These are phyloP conservation scores for Xerophyta viscosa DNA, from an alignment of 106 monocot species.

Conservation along the genomic window DNA sequence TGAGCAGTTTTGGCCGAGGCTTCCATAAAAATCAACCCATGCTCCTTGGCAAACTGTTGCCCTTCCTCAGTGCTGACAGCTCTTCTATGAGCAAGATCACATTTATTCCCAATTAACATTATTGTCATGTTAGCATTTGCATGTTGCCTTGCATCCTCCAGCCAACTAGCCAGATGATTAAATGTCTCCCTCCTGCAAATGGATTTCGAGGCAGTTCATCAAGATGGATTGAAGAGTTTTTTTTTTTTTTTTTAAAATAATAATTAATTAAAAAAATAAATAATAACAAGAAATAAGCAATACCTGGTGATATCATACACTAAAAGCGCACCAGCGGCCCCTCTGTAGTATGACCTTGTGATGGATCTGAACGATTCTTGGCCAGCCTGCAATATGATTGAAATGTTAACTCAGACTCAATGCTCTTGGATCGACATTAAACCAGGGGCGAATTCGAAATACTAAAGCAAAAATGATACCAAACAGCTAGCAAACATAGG, in stretches of 20 bases:
- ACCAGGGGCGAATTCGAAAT: too few relatives aligned
- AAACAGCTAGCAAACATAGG: too few relatives aligned
- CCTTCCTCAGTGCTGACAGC: constrained; percentile 74
- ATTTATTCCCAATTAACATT: constrained; percentile 72
- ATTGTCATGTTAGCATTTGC: constrained; percentile 76
- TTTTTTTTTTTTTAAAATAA: too few relatives aligned
- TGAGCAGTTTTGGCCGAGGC: constrained; percentile 49
- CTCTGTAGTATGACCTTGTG: constrained; percentile 83
- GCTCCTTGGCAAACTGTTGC: constrained; percentile 56
- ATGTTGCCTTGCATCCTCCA: constrained; percentile 78
- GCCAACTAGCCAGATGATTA: constrained; percentile 75
- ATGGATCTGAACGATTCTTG: constrained; percentile 87
- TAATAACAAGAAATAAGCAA: too few relatives aligned
- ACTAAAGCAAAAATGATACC: not conserved
- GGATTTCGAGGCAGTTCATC: not conserved
- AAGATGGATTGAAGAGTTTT: too few relatives aligned
- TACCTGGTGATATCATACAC: constrained; percentile 90
- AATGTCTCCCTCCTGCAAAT: constrained; percentile 72
- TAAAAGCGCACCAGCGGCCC: constrained; percentile 74
- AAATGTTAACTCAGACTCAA: constrained; percentile 1
- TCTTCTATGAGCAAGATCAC: constrained; percentile 56
- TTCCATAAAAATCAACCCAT: constrained; percentile 55
- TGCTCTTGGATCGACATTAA: too few relatives aligned
- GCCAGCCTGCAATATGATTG: constrained; percentile 41
- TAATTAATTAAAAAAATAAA: too few relatives aligned